Conservation (phyloP, 495 filamentous ascomycete genomes). For the Tuber melanosporum region DNA sequence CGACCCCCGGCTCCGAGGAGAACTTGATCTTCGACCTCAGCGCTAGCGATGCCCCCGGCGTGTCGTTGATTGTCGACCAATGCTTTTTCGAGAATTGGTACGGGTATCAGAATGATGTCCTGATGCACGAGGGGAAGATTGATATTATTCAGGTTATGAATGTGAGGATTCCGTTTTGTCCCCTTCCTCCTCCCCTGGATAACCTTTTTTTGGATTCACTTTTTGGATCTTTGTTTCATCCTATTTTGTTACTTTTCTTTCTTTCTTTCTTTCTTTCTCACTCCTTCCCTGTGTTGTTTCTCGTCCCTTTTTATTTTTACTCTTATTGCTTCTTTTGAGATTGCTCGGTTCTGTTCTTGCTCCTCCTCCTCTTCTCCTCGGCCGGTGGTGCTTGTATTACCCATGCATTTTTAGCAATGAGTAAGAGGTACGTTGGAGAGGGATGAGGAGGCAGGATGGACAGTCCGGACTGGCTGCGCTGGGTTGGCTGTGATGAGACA, state of each 20-base stretch:
- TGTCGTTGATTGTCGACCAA: constrained; percentile 45
- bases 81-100: constrained; percentile 56
- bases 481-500: constrained; percentile 3
- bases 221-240: neutral
- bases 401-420: constrained; percentile 1
- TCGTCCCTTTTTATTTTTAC: neutral
- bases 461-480: neutral
- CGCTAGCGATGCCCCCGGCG: constrained; percentile 41
- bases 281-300: neutral
- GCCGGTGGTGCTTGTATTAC: neutral
- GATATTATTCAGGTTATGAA: constrained; percentile 48
- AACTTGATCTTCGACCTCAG: constrained; percentile 24
- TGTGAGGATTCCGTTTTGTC: constrained; percentile 35
- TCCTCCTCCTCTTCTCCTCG: neutral
- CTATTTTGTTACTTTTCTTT: neutral
- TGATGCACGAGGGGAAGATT: constrained; percentile 44
- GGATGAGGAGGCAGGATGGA: neutral
- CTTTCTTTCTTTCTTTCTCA: neutral
- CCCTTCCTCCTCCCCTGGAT: neutral
- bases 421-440: neutral
- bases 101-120: constrained; percentile 48
- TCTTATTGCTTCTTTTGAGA: neutral
- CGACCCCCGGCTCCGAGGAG: constrained; percentile 26
- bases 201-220: neutral
- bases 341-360: neutral